A percentile compares a stretch with the other conserved stretches of the same genome.
Conservation (phyloP, 2,329 filamentous ascomycete species). For the Elsinoe batatas region DNA sequence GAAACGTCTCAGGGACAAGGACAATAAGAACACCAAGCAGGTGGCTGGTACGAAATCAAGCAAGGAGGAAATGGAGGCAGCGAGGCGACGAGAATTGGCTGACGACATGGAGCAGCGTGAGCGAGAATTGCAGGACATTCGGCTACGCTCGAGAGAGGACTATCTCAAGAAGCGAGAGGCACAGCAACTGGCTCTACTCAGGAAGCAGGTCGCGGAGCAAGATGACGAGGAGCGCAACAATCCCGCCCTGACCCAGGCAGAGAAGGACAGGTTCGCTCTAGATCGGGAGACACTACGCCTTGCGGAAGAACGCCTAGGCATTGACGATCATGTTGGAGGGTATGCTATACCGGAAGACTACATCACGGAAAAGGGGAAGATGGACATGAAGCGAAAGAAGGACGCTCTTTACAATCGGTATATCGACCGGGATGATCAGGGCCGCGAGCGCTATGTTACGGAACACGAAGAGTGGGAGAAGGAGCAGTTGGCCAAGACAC, state of each 20-base stretch:
- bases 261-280: slow-evolving; percentile 79
- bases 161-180: slow-evolving; percentile 89
- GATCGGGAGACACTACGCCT: slow-evolving; percentile 59
- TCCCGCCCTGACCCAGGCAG: slow-evolving; percentile 61
- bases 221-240: slow-evolving; percentile 65
- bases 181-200: slow-evolving; percentile 73
- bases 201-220: slow-evolving; percentile 85
- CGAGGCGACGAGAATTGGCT: slow-evolving; percentile 52
- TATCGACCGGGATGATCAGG: slow-evolving; percentile 76
- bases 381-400: slow-evolving; percentile 77
- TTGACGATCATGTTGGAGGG: slow-evolving; percentile 86
- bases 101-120: slow-evolving; percentile 58
- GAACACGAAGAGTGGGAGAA: slow-evolving; percentile 95
- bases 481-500: slow-evolving; percentile 79
- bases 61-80: slow-evolving; percentile 43
- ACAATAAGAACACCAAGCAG: slow-evolving; percentile 61
- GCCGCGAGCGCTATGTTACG: slow-evolving; percentile 79
- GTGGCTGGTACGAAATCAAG: slow-evolving; percentile 50
- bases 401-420: slow-evolving; percentile 85
- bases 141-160: slow-evolving; percentile 76
- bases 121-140: slow-evolving; percentile 68
- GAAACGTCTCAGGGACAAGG: slow-evolving; percentile 62
- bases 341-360: slow-evolving; percentile 93
- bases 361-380: slow-evolving; percentile 84
- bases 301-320: slow-evolving; percentile 64